Evolutionary conservation across 441 rosid species (phyloP), one percentile per base, ranked within the genome.

Genomic region (Gossypium armourianum): DNA sequence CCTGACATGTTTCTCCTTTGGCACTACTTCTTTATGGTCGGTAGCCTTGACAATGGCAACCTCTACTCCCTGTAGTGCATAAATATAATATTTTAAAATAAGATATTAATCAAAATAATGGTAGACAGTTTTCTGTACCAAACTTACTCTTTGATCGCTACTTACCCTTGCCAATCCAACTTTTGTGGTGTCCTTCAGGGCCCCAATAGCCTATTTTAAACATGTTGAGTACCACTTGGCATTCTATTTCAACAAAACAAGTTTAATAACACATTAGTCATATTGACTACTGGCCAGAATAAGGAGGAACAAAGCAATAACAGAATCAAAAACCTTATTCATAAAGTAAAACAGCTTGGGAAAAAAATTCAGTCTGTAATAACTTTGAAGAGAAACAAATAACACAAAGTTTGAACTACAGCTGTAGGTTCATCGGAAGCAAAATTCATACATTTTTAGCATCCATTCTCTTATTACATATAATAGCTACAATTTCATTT

Each of bases 41-140:
- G 84, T 85, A 65, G 89, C 87, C 74, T 83, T 81, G 2, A 85
- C 77, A 70, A 83, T 80, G n/a, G 87, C 89, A 54, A 85, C 64
- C 62, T 85, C 83, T 47, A 83, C 21, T 9, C 7, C 72, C 86
- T 82, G 60, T 1, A 67, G 40, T 13, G 50, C 67, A 69, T 58
- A 19, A 59, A 20, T 13, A 52, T 64, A 74, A 52, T n/a, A 4
- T 24, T 24, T 21, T 2, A 17, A 54, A 74, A 20, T 20, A 13
- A n/a, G 3, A 53, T 26, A 47, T 67, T 21, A 53, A 52, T 19
- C 20, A 54, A 40, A 62, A 43, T 45, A 13, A 47, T 32, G 32
- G 6, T 20, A 45, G 55, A 36, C 9, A 2, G 16, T 17, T 71
- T n/a, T 2, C 5, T 26, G 55, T 10, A 47, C 36, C 20, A 49